Percentiles rank a stretch among this genome's conserved stretches.
Conservation (phyloP, 768 basidiomycete species). For the Sporobolomyces phaffii region DNA sequence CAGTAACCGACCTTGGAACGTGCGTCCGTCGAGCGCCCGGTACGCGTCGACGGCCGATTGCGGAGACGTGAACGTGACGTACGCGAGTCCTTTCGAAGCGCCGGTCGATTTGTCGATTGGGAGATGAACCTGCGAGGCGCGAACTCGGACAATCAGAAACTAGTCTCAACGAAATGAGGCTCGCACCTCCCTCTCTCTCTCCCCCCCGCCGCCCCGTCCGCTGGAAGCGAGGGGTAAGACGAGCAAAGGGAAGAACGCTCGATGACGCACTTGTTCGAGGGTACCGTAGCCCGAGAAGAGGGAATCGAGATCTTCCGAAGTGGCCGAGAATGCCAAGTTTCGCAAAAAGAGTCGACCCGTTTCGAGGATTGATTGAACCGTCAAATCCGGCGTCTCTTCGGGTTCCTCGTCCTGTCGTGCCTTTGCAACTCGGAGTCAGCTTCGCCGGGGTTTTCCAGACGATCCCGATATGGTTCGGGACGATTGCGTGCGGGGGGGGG, state of each 20-base stretch:
- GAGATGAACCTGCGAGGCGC: slow-evolving; percentile 58
- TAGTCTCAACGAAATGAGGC: too few relatives aligned
- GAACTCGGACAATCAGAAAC: too few relatives aligned
- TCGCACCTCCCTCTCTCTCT: too few relatives aligned
- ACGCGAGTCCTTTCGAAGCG: slow-evolving; percentile 60
- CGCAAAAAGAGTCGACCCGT: slow-evolving; percentile 73
- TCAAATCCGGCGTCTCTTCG: not conserved
- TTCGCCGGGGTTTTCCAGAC: too few relatives aligned
- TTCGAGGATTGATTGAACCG: slow-evolving; percentile 39
- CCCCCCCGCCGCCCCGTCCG: too few relatives aligned
- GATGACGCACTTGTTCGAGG: slow-evolving; percentile 61
- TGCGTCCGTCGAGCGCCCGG: slow-evolving; percentile 67
- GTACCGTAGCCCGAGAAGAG: slow-evolving; percentile 66
- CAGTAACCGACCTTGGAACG: slow-evolving; percentile 84
- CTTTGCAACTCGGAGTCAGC: too few relatives aligned
- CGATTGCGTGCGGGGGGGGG: too few relatives aligned
- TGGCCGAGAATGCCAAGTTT: slow-evolving; percentile 85
- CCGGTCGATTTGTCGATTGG: slow-evolving; percentile 53
- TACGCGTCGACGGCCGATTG: slow-evolving; percentile 63
- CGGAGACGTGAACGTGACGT: slow-evolving; percentile 54
- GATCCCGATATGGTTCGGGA: too few relatives aligned
- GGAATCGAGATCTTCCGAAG: slow-evolving; percentile 61
- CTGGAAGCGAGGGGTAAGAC: not conserved
- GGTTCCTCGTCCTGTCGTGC: not conserved
- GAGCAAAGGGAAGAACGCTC: slow-evolving; percentile 40